Percentiles rank a stretch among this genome's conserved stretches.
Conservation (phyloP, 2,329 filamentous ascomycete genomes). For the Diaporthe batatas region DNA sequence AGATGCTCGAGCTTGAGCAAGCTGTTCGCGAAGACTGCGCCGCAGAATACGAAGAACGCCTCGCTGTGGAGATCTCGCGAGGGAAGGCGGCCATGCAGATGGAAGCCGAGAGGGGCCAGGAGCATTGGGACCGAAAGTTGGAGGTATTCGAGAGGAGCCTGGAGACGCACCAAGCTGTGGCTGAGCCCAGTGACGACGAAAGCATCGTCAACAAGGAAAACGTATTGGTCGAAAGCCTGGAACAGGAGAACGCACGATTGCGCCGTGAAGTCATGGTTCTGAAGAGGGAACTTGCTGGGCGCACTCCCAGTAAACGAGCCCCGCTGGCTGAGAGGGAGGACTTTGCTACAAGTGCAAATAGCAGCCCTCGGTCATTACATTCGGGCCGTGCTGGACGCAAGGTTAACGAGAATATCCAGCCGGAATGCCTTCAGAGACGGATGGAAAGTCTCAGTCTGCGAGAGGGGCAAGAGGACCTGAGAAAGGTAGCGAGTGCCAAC, state of each 20-base stretch:
- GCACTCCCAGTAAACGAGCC: conserved; percentile 73
- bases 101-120: conserved; percentile 84
- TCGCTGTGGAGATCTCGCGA: conserved; percentile 81
- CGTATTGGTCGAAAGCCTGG: conserved; percentile 71
- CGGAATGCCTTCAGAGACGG: conserved; percentile 57
- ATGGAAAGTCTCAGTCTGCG: conserved; percentile 66
- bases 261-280: conserved; percentile 74
- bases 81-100: conserved; percentile 85
- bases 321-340: conserved; percentile 69
- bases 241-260: conserved; percentile 79
- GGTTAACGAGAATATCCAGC: conserved; percentile 36
- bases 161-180: conserved; percentile 59
- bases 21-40: conserved; percentile 91
- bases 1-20: conserved; percentile 78
- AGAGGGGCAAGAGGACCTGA: conserved; percentile 45
- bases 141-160: conserved; percentile 70
- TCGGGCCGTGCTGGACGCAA: conserved; percentile 31
- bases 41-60: conserved; percentile 83
- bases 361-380: conserved; percentile 24
- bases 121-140: conserved; percentile 87
- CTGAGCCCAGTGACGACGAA: conserved; percentile 59
- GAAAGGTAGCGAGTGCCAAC: conserved; percentile 42
- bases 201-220: conserved; percentile 71
- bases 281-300: conserved; percentile 73
- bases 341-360: conserved; percentile 46